A percentile compares a stretch with the other conserved stretches of the same genome.
Conservation (phyloP, 1,139 yeast genomes). For the Scheffersomyces illinoinensis region DNA sequence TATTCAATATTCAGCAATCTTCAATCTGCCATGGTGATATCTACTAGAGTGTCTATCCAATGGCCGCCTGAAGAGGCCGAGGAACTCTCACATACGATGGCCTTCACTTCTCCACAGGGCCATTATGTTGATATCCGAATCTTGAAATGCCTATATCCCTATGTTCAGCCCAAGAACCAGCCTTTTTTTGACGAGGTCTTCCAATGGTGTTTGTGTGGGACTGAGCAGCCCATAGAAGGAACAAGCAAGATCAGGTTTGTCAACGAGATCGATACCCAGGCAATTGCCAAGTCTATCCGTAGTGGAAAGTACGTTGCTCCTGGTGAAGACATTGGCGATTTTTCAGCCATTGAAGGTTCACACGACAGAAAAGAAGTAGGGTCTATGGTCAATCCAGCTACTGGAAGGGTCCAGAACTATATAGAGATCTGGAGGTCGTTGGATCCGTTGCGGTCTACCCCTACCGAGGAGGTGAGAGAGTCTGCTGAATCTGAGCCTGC, state of each 20-base stretch:
- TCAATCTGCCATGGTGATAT: conserved; percentile 25
- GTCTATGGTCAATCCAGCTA: conserved; percentile 47
- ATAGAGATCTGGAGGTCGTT: conserved; percentile 61
- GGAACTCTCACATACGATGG: conserved; percentile 55
- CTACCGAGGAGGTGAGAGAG: conserved; percentile 31
- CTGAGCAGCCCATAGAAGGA: conserved; percentile 30
- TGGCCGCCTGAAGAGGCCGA: conserved; percentile 48
- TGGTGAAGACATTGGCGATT: conserved; percentile 47
- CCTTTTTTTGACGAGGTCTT: conserved; percentile 27
- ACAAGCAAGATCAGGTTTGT: conserved; percentile 36
- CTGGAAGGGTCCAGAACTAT: conserved; percentile 46
- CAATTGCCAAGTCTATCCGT: conserved; percentile 24
- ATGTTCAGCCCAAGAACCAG: conserved; percentile 7
- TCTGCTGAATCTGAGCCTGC: conserved; percentile 2
- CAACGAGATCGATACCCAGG: conserved; percentile 46
- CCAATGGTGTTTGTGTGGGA: conserved; percentile 43
- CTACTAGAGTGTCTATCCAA: conserved; percentile 51
- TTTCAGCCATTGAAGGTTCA: conserved; percentile 37
- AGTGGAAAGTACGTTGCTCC: conserved; percentile 21
- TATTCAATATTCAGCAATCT: background rate
- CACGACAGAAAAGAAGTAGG: conserved; percentile 56
- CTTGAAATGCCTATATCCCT: conserved; percentile 25
- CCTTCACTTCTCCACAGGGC: conserved; percentile 44
- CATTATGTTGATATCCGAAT: conserved; percentile 49
- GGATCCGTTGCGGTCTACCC: conserved; percentile 38